Base-by-base conservation (phyloP, 2,329 filamentous ascomycete species). In the Phyllosticta capitalensis region DNA sequence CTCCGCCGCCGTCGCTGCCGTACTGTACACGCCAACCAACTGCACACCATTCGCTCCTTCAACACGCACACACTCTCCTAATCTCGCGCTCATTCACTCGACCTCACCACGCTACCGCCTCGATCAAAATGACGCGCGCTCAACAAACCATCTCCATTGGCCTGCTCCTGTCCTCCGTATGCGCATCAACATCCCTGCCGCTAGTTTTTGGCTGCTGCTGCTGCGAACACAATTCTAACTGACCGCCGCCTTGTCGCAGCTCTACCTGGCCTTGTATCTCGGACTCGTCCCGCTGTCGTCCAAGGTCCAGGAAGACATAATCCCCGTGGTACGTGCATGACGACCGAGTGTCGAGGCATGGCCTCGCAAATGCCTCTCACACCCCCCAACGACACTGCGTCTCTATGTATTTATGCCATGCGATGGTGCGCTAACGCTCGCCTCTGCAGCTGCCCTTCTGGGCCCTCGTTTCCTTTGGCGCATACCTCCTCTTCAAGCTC, bases 61-160 rank as follows among this genome's bases (percentile, higher is more conserved):
- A 52, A 21, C 50, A 12, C 50, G 20, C 20, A 26, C 50, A 12
- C 50, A n/a, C 19, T n/a, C 9, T 52, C 20, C 50, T 7, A 52
- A n/a, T 19, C 9, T 52, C 14, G 50, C 22, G 20, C 50, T 52
- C 50, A 22, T 4, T 45, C 38, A 12, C 38, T 45, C 14, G 12
- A 45, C 52, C 19, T 52, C 52, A n/a, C 45, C 2, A n/a, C 22
- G 2, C 52, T 22, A 12, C 10, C 9, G 14, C 22, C 12, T 26
- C 24, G 22, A 30, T 30, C 56, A 51, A 65, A 64, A 97, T 97
- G 94, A 96, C 94, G 66, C 90, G 92, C 76, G 94, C 94, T 21
- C 87, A 90, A 74, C 92, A 97, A 76, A 92, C 90, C 65, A 86
- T 96, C 72, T 95, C 91, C 63, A 81, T 96, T 69, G 87, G 85